A percentile compares a stretch with the other conserved stretches of the same genome.
phyloP scores from a whole-genome alignment of 2,329 filamentous ascomycete species.

The Rosellinia necatrix region DNA sequence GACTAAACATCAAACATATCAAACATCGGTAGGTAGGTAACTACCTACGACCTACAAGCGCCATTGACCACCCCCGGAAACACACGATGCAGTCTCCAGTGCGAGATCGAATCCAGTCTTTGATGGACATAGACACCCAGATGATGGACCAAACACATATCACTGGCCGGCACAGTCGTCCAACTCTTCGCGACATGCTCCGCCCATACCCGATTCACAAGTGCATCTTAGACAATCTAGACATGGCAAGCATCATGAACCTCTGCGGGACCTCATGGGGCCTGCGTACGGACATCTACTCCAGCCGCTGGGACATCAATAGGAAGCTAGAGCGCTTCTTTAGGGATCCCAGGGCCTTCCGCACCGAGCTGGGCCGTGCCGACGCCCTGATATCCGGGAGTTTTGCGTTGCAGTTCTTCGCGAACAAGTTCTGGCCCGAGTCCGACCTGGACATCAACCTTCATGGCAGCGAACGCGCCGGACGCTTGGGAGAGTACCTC shows the following conservation, averaged over 20 bases:
- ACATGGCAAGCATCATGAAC: slow-evolving; percentile 10
- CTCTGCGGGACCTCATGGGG: slow-evolving; percentile 10
- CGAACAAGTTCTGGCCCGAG: slow-evolving; percentile 15
- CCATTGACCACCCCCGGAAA: too few species aligned
- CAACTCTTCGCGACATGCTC: slow-evolving; percentile 1
- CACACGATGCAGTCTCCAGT: too few species aligned
- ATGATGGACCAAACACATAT: neutral
- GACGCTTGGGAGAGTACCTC: slow-evolving; percentile 2
- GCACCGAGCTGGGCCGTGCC: slow-evolving; percentile 11
- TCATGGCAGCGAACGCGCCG: neutral
- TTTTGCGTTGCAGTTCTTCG: slow-evolving; percentile 24
- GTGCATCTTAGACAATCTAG: slow-evolving; percentile 6
- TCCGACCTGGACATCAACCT: slow-evolving; percentile 19
- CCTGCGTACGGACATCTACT: slow-evolving; percentile 13
- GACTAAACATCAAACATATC: too few species aligned
- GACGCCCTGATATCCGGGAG: slow-evolving; percentile 18
- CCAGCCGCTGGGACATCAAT: slow-evolving; percentile 18
- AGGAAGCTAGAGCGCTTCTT: slow-evolving; percentile 13
- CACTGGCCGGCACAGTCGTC: neutral
- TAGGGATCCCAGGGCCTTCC: slow-evolving; percentile 12
- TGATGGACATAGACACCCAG: too few species aligned
- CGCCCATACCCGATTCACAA: slow-evolving; percentile 15
- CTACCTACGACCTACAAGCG: too few species aligned
- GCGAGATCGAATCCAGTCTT: too few species aligned
- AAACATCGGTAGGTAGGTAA: too few species aligned